A percentile compares a stretch with the other conserved stretches of the same genome.
These are phyloP conservation scores for Phytophthora vignae DNA, from an alignment of 352 stramenopile genomes.

Conservation along the genomic window DNA sequence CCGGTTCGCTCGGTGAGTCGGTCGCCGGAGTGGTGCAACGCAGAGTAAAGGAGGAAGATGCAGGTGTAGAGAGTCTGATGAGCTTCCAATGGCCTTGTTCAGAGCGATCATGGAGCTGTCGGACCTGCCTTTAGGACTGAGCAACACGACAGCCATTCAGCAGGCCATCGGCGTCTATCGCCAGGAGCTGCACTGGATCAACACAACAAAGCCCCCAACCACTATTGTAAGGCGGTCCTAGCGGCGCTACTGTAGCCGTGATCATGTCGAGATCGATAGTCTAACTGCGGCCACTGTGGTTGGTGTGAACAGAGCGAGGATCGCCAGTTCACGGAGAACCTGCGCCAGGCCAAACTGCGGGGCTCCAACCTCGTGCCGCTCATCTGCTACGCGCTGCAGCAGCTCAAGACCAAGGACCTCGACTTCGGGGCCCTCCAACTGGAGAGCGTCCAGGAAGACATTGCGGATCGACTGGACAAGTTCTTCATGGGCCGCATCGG, in stretches of 20 bases:
- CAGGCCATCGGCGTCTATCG: slow-evolving; percentile 73
- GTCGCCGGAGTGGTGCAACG: neutral
- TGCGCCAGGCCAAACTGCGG: slow-evolving; percentile 59
- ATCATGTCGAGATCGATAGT: neutral
- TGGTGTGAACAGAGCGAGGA: slow-evolving; percentile 50
- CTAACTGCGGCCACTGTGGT: slow-evolving; percentile 36
- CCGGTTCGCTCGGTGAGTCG: slow-evolving; percentile 66
- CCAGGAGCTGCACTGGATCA: slow-evolving; percentile 62
- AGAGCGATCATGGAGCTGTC: slow-evolving; percentile 77
- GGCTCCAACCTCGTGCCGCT: slow-evolving; percentile 81
- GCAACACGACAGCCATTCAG: slow-evolving; percentile 63
- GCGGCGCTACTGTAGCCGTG: neutral
- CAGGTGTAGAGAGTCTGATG: neutral
- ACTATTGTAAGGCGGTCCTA: slow-evolving; percentile 37
- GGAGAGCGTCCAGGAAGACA: slow-evolving; percentile 72
- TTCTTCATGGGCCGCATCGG: slow-evolving; percentile 99
- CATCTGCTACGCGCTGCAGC: slow-evolving; percentile 77
- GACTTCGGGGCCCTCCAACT: slow-evolving; percentile 66
- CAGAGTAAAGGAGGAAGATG: neutral
- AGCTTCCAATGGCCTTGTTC: neutral
- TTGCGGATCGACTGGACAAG: slow-evolving; percentile 92
- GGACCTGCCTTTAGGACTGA: slow-evolving; percentile 72
- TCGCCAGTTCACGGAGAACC: slow-evolving; percentile 66
- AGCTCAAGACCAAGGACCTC: slow-evolving; percentile 70
- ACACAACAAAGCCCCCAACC: slow-evolving; percentile 44